Evolutionary conservation across 2,329 filamentous ascomycete species (phyloP), one percentile per base, ranked within the genome.

Genomic region (Penicillium janthinellum): DNA sequence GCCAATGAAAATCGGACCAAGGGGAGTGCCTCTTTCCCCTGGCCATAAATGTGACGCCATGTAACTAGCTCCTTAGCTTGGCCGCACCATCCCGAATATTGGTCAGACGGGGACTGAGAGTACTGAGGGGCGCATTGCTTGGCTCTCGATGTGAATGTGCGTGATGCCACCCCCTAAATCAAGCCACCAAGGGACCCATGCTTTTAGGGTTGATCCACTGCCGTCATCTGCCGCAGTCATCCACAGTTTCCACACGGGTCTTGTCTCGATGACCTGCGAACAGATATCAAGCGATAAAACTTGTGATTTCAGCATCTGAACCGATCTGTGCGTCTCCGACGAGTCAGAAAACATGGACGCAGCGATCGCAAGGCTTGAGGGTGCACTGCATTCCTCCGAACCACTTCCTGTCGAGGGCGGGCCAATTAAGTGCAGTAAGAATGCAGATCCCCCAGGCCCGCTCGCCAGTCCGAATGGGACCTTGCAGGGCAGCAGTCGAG

Each of bases 391-490:
- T 62, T 59, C 59, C 49, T 55, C 53, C 56, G 59, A 56, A 49
- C 25, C 25, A 25, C 38, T n/a, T 51, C 31, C 28, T 25, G 12
- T 38, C 49, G 22, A 53, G 37, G 34, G 25, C 28, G 42, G 15
- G 25, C 54, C 61, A 62, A 63, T 61, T 31, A 14, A 47, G 44
- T 20, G 25, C 28, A 37, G 22, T 15, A 49, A 37, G 53, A 60
- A 56, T 63, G 62, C 54, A 60, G 60, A 64, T 60, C 60, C 41
- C 44, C 53, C 44, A 42, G 17, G 22, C 34, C 35, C 41, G 20
- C 47, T 37, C 11, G 38, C 28, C 39, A 51, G 35, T 38, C 39
- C 17, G 49, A 57, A 31, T 37, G 48, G 56, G 50, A 49, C 56
- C 42, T 49, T 58, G 56, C 56, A 58, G 52, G 31, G 52, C 39